These are phyloP conservation scores for Boletus subparvulus DNA, from an alignment of 768 basidiomycete genomes.

Conservation along the genomic window DNA sequence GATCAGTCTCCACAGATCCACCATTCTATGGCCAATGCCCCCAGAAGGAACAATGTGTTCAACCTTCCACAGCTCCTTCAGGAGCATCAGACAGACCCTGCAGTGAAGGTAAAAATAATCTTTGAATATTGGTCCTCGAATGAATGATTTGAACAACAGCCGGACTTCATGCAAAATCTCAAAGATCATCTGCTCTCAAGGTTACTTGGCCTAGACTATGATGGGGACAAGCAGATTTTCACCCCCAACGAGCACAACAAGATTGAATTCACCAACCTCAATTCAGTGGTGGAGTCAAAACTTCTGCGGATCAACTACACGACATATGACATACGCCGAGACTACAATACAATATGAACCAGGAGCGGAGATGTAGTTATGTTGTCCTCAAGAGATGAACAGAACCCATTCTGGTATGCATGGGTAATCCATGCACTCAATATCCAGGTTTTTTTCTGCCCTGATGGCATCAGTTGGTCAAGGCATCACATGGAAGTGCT, in stretches of 20 bases:
- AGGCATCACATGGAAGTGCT: not conserved
- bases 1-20: not conserved
- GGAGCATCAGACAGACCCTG: conserved; percentile 8
- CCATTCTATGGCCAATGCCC: not conserved
- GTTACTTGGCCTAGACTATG: not conserved
- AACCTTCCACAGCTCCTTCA: not conserved
- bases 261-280: not conserved
- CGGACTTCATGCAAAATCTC: not conserved
- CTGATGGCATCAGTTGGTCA: not conserved
- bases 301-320: conserved; percentile 9
- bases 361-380: conserved; percentile 4
- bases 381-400: conserved; percentile 1
- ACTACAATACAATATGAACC: conserved; percentile 3
- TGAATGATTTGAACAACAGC: not conserved
- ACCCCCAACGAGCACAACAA: conserved; percentile 1
- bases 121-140: not conserved
- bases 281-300: not conserved
- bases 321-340: conserved; percentile 18
- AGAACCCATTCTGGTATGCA: conserved; percentile 18
- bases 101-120: conserved; percentile 1
- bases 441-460: not conserved
- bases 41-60: not conserved
- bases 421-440: not conserved
- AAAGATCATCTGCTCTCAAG: not conserved
- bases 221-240: conserved; percentile 9